phyloP scores from a whole-genome alignment of 345 rosid species.

The Rhizophora mangle region DNA sequence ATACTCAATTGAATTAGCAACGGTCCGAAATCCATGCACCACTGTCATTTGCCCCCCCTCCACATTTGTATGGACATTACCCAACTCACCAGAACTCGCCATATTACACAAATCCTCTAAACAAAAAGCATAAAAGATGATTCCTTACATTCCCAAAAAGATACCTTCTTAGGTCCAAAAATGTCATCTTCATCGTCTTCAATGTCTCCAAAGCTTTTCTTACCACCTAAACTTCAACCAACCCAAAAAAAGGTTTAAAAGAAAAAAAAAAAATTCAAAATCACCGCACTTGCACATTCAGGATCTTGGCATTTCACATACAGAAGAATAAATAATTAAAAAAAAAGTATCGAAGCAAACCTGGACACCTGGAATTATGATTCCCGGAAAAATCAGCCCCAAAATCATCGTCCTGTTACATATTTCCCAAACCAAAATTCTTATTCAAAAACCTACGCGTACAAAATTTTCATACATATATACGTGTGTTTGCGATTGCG shows the following conservation, averaged over 20 bases:
- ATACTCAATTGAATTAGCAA: not conserved
- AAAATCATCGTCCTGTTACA: constrained; percentile 74
- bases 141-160: too few relatives aligned
- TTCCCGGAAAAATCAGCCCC: constrained; percentile 69
- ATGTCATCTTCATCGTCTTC: constrained; percentile 94
- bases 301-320: not conserved
- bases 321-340: not conserved
- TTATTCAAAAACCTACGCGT: constrained; percentile 1
- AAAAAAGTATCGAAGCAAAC: constrained; percentile 19
- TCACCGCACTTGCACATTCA: not conserved
- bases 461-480: not conserved
- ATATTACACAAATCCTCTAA: not conserved
- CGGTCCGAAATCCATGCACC: not conserved
- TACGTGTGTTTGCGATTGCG: not conserved
- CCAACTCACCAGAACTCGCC: not conserved
- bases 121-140: too few relatives aligned
- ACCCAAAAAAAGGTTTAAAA: not conserved
- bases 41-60: not conserved
- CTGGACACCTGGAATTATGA: constrained; percentile 49
- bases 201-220: constrained; percentile 77
- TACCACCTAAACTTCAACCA: constrained; percentile 39
- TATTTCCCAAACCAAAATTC: not conserved
- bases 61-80: too few relatives aligned
- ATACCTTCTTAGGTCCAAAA: constrained; percentile 76
- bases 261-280: not conserved